Conservation (phyloP, 1,284 basidiomycete genomes). For the Volvariella surrecta region DNA sequence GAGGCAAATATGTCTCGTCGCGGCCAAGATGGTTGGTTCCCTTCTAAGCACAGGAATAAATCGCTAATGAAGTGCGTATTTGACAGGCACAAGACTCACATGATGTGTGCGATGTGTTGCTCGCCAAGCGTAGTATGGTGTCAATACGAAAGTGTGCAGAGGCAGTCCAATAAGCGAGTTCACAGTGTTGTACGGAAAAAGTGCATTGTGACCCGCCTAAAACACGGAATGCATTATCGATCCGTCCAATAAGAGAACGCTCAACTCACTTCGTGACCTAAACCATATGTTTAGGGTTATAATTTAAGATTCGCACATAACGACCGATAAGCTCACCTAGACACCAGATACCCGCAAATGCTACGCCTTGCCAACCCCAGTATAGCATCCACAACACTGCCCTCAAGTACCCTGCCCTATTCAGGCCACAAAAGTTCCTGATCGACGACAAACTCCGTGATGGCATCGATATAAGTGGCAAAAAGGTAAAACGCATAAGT, state of each 20-base stretch:
- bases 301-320: slow-evolving; percentile 4
- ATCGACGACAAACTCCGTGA: slow-evolving; percentile 13
- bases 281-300: too few species aligned
- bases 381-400: slow-evolving; percentile 30
- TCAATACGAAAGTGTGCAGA: slow-evolving; percentile 25
- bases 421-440: slow-evolving; percentile 14
- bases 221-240: not conserved
- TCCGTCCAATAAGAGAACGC: not conserved
- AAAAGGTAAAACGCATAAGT: slow-evolving; percentile 29
- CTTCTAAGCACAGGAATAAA: slow-evolving; percentile 22
- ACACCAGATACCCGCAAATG: slow-evolving; percentile 40
- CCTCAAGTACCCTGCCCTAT: slow-evolving; percentile 12
- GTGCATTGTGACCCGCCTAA: slow-evolving; percentile 26
- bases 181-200: slow-evolving; percentile 18
- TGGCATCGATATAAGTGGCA: slow-evolving; percentile 28
- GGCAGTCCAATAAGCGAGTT: slow-evolving; percentile 21
- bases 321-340: too few species aligned
- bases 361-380: slow-evolving; percentile 42
- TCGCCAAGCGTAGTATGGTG: slow-evolving; percentile 36
- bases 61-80: slow-evolving; percentile 5
- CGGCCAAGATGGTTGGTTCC: slow-evolving; percentile 34
- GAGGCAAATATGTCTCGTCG: slow-evolving; percentile 49
- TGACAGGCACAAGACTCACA: slow-evolving; percentile 15
- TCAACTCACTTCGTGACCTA: slow-evolving; percentile 35
- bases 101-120: slow-evolving; percentile 38